Conservation (phyloP, 352 stramenopile species). For the Phytophthora tentaculata region DNA sequence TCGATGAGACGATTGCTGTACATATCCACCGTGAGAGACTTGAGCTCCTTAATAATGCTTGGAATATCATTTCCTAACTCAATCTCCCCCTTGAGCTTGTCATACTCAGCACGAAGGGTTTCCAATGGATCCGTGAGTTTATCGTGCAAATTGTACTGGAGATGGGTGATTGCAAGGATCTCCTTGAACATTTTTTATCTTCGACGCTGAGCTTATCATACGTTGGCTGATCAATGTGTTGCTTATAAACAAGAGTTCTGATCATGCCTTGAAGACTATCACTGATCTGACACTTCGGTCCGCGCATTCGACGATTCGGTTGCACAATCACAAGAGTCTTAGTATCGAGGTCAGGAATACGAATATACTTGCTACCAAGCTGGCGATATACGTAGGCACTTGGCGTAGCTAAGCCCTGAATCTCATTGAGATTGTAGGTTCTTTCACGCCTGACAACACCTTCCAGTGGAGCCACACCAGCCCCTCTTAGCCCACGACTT, state of each 20-base stretch:
- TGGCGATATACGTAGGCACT: neutral
- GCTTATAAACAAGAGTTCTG: slow-evolving; percentile 9
- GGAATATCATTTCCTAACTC: no score
- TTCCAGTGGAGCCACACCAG: slow-evolving; percentile 14
- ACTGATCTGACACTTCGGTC: slow-evolving; percentile 6
- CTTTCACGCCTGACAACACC: slow-evolving; percentile 5
- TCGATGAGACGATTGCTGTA: slow-evolving; percentile 28
- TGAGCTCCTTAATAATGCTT: slow-evolving; percentile 10
- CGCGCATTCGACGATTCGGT: slow-evolving; percentile 4
- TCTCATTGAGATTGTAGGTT: slow-evolving; percentile 12
- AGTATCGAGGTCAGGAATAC: slow-evolving; percentile 11
- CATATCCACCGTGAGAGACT: slow-evolving; percentile 24
- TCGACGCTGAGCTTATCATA: slow-evolving; percentile 25
- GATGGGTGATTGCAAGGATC: slow-evolving; percentile 6
- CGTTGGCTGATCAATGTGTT: slow-evolving; percentile 12
- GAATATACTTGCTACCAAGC: neutral
- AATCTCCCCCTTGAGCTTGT: neutral
- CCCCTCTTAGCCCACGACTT: slow-evolving; percentile 9
- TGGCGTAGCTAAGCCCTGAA: neutral
- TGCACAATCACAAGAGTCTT: slow-evolving; percentile 19
- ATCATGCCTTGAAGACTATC: slow-evolving; percentile 20
- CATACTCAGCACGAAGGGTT: slow-evolving; percentile 9
- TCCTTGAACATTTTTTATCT: slow-evolving; percentile 21
- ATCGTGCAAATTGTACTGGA: neutral
- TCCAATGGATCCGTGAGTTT: neutral